A percentile compares a stretch with the other conserved stretches of the same genome.
These are phyloP conservation scores for Amanita molliuscula DNA, from an alignment of 768 basidiomycete genomes.

Conservation along the genomic window DNA sequence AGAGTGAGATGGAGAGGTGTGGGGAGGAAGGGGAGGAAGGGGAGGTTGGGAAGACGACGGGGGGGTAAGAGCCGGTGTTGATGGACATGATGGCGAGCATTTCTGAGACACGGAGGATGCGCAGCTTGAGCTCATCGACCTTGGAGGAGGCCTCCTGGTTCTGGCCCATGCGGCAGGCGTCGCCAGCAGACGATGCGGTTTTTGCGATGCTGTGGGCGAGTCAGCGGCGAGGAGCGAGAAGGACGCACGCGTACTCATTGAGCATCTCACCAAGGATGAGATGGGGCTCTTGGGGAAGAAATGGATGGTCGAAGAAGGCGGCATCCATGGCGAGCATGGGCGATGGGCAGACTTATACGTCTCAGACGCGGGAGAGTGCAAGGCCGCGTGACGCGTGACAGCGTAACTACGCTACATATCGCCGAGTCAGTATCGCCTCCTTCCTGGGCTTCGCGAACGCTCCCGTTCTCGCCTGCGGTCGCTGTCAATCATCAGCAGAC, in stretches of 20 bases:
- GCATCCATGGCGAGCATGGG: not conserved
- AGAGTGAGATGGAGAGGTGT: slow-evolving; percentile 15
- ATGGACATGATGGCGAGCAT: slow-evolving; percentile 38
- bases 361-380: slow-evolving; percentile 2
- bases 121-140: slow-evolving; percentile 46
- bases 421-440: slow-evolving; percentile 43
- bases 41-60: not conserved
- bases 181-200: slow-evolving; percentile 47
- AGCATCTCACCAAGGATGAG: slow-evolving; percentile 33
- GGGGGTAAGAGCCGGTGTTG: slow-evolving; percentile 12
- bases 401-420: not conserved
- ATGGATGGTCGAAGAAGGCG: slow-evolving; percentile 3
- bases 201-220: slow-evolving; percentile 41
- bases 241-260: slow-evolving; percentile 34
- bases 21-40: slow-evolving; percentile 3
- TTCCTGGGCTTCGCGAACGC: slow-evolving; percentile 62
- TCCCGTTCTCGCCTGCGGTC: slow-evolving; percentile 66
- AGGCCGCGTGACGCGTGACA: not conserved
- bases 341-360: slow-evolving; percentile 12
- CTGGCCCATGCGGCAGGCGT: slow-evolving; percentile 37
- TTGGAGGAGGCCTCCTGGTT: slow-evolving; percentile 36
- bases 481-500: slow-evolving; percentile 27
- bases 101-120: slow-evolving; percentile 41
- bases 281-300: slow-evolving; percentile 12
- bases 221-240: slow-evolving; percentile 6